Evolutionary conservation across 192 early-diverging fungal genomes (phyloP), one percentile per base, ranked within the genome.

Genomic region (Coemansia sp.): DNA sequence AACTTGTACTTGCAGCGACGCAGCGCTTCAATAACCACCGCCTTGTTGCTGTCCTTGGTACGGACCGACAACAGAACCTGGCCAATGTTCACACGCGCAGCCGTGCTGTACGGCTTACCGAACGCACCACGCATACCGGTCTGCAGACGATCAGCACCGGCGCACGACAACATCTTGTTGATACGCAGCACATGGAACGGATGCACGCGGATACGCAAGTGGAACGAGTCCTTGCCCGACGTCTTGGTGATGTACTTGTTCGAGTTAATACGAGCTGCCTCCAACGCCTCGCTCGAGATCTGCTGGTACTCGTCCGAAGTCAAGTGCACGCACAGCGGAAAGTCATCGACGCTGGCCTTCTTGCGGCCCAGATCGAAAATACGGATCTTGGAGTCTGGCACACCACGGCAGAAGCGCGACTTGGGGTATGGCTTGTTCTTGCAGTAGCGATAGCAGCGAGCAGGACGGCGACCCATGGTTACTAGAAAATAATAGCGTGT

Each of bases 351-450:
- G 57, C 69, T 52, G 8, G 96, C 96, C 88, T 95, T 96, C 89
- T 98, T 98, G 55, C 94, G 89, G 64, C 96, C 96, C 41, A 98
- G 78, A 75, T 45, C 41, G 41, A 45, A 45, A n/a, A 45, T 45
- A n/a, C 41, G 41, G 41, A 45, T 45, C 41, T 98, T 98, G 65
- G 95, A 86, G 87, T 98, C 96, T 49, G 96, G 96, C 71, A 98
- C 95, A 95, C 94, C 97, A 91, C 94, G 95, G 86, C 88, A 93
- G 90, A 92, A 98, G 62, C 92, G 91, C 64, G 91, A 95, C 88
- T 96, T 99, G 69, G 97, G 97, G 85, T 97, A 98, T 68, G 94
- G 95, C 90, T 98, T 98, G 93, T 96, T 97, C 88, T 97, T 98
- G 85, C 93, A 94, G 87, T 98, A 98, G 77, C 95, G 88, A 85